Evolutionary conservation across 306 rosid species (phyloP), one percentile per base, ranked within the genome.

Genomic region (Vachellia pachyceras): DNA sequence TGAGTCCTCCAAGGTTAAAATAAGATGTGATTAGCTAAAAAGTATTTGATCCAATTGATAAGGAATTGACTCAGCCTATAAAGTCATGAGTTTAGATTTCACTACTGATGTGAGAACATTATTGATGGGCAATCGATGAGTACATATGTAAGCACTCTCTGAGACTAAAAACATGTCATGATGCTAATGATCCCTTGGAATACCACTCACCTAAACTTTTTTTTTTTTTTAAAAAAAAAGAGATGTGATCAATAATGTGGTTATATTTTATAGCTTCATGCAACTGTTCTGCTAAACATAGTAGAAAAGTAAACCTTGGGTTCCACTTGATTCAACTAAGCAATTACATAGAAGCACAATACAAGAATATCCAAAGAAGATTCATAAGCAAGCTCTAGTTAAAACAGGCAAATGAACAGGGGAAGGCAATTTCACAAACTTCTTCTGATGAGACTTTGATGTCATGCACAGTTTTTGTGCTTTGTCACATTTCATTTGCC

Each of bases 1-100:
- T 67, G 79, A 54, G 23, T 33, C 79, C 67, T 37, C 8, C 52
- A 11, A 23, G 25, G 40, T 29, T 55, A 73, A 72, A 72, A 50
- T 73, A 37, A 73, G 4, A 80, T 64, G 37, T 68, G 25, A 73
- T 65, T 69, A 23, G 15, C 41, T 20, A n/a, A 29, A 0, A 29
- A 29, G 2, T 2, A 29, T 29, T 29, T 0, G 33, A n/a, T 29
- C 33, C 2, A 29, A 29, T 29, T 29, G 33, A 2, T 29, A 29
- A 29, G 33, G 33, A 29, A 29, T 29, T 29, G 2, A 29, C 33
- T 29, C 33, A 29, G 33, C 33, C 33, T 2, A 29, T 29, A 0
- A 29, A 1, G 33, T 29, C 33, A 2, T 29, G 33, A 29, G 33
- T 11, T 41, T 29, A n/a, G 41, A 81, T 50, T 74, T 64, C 23